Conservation (phyloP, 108 stramenopile species). For the Fragilariopsis cylindrus region DNA sequence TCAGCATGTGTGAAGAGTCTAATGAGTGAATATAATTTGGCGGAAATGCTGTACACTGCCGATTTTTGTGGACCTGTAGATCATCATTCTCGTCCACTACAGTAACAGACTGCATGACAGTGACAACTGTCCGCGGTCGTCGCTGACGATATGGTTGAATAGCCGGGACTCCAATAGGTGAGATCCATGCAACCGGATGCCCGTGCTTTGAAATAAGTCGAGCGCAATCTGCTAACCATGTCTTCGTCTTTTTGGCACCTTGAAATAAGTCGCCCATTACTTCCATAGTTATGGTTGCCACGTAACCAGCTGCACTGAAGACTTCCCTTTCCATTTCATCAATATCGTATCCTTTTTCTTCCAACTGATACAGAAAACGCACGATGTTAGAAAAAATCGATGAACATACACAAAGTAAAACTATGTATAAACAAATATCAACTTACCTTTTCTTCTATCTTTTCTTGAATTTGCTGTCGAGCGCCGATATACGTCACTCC, state of each 20-base stretch:
- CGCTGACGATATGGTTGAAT: constrained; percentile 96
- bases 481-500: constrained; percentile 99
- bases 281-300: constrained; percentile 91
- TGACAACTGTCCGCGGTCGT: constrained; percentile 76
- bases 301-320: constrained; percentile 80
- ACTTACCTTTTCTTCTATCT: constrained; percentile 74
- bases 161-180: constrained; percentile 97
- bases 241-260: constrained; percentile 95
- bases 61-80: constrained; percentile 80
- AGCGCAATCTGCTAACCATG: constrained; percentile 92
- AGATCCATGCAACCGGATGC: constrained; percentile 97
- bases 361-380: constrained; percentile 36
- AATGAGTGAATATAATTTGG: constrained; percentile 99
- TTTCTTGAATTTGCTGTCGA: constrained; percentile 92
- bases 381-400: neutral
- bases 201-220: constrained; percentile 82
- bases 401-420: neutral
- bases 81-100: constrained; percentile 82
- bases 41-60: constrained; percentile 96
- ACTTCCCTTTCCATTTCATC: constrained; percentile 87
- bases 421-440: constrained; percentile 5
- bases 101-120: constrained; percentile 87
- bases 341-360: constrained; percentile 75
- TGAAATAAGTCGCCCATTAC: constrained; percentile 95
- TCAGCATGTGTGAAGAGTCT: constrained; percentile 99